Evolutionary conservation across 1,139 yeast species (phyloP), one percentile per base, ranked within the genome.

Genomic region (Lizanozyma gosingica): DNA sequence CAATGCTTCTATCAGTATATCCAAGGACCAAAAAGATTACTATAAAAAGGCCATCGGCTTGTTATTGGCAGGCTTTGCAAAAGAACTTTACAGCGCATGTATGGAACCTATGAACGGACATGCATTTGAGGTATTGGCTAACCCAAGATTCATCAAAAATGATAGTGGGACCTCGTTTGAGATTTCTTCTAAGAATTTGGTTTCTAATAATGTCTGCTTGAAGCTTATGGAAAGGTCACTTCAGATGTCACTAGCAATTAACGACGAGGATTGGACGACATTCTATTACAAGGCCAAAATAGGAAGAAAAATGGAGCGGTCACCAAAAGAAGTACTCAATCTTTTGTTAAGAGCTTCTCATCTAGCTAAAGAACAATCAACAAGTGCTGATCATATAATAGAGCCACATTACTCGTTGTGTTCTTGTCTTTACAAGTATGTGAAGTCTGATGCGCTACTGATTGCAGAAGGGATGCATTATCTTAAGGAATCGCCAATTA

Each of bases 391-490:
- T 37, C 68, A 71, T 1, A 63, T 79, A 3, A 59, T 86, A 35
- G 95, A 86, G 51, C 90, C 95, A 0, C 86, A 81, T 53, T 87
- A 87, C 52, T 66, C 71, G 40, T 55, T 83, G 14, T 73, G 84
- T 33, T 70, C 88, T 0, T 47, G 75, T 39, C 54, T 76, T 6
- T 80, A 73, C 62, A 87, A 87, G 55, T 72, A 71, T 42, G 77
- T 73, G 11, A 66, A 62, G 39, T 33, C 40, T 0, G 71, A 59
- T 0, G 41, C 53, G 14, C 36, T 84, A 1, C 36, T 57, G 0
- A 47, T 65, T 1, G 51, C 45, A 0, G 56, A 55, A 1, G 87
- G 76, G 0, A 15, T 71, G 8, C 45, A 50, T 1, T 62, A 54
- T 42, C 48, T 85, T 15, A 50, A 51, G n/a, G 45, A 49, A 18